phyloP scores from a whole-genome alignment of 441 rosid genomes.

The Omphalea diandra region DNA sequence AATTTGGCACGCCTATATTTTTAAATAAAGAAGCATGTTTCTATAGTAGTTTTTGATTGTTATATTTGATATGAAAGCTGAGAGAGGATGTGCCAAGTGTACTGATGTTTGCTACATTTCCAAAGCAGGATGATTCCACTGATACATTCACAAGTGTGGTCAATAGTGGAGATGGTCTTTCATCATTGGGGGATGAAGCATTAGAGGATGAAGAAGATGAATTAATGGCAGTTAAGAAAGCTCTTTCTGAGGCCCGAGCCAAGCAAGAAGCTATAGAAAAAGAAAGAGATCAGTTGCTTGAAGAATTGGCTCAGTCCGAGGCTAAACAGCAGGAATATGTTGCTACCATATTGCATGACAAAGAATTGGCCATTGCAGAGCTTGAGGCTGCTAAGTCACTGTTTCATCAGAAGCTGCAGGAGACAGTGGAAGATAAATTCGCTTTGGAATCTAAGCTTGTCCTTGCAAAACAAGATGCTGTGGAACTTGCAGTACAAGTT shows the following conservation, averaged over 20 bases:
- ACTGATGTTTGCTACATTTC: conserved; percentile 18
- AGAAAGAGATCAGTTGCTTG: conserved; percentile 44
- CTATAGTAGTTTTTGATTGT: background rate
- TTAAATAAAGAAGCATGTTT: too few species aligned
- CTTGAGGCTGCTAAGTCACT: conserved; percentile 38
- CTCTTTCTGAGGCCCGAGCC: conserved; percentile 38
- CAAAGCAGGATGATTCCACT: conserved; percentile 33
- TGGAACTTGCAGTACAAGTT: conserved; percentile 51
- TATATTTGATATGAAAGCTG: conserved; percentile 8
- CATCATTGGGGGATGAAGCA: conserved; percentile 20
- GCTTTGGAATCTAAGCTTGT: conserved; percentile 41
- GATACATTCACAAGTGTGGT: conserved; percentile 14
- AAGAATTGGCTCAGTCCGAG: conserved; percentile 35
- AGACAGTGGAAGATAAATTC: conserved; percentile 37
- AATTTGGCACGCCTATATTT: background rate
- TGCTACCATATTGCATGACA: conserved; percentile 36
- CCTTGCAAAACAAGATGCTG: conserved; percentile 45
- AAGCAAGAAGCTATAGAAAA: conserved; percentile 35
- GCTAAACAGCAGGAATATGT: conserved; percentile 41
- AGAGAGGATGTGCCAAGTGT: background rate
- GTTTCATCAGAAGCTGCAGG: conserved; percentile 41
- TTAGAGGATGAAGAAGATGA: conserved; percentile 27
- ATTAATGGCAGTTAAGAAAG: conserved; percentile 29
- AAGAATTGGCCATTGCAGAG: conserved; percentile 39
- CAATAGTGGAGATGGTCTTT: conserved; percentile 23